Base-by-base conservation (phyloP, 345 rosid genomes). In the Pistacia vera region DNA sequence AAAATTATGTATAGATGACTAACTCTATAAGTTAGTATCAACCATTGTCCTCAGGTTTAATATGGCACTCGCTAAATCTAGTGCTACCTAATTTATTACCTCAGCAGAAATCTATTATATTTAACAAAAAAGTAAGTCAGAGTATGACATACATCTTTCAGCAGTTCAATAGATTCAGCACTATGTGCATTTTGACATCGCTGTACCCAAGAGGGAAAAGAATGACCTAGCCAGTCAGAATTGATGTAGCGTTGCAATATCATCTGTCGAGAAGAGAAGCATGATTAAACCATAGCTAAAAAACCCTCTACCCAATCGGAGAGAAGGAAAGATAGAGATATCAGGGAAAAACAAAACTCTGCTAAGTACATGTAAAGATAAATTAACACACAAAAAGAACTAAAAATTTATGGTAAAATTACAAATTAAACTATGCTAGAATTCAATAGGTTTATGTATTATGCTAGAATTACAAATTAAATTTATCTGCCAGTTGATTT, bases 81-180 rank as follows among this genome's bases (percentile, higher is more conserved):
- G 56, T 48, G 48, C 28, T 13, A 57, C 30, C 49, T 49, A 33
- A 73, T 60, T 56, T 58, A 75, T 58, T 46, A 56, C 20, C 58
- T 60, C 54, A 5, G 44, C 49, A 49, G n/a, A 48, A 48, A 55
- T 59, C 18, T 5, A 57, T 30, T 49, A 55, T 61, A 75, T 49
- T 60, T 48, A 59, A 41, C 44, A 68, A 5, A 8, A n/a, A 59
- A 6, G 74, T 60, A 51, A 67, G 63, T 62, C 61, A 73, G 68
- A 17, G 48, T 36, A 51, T 52, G n/a, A 64, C 35, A n/a, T 83
- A 96, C 99, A 95, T 97, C 98, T 75, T 87, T 92, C 71, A 97
- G 84, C 84, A 92, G 69, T 82, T 97, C 98, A 75, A 94, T 66
- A 11, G 88, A 84, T 88, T 94, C 99, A 1, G 99, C 99, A 62